A percentile compares a stretch with the other conserved stretches of the same genome.
These are phyloP conservation scores for Penicillium sclerotiorum DNA, from an alignment of 2,329 filamentous ascomycete genomes.

Conservation along the genomic window DNA sequence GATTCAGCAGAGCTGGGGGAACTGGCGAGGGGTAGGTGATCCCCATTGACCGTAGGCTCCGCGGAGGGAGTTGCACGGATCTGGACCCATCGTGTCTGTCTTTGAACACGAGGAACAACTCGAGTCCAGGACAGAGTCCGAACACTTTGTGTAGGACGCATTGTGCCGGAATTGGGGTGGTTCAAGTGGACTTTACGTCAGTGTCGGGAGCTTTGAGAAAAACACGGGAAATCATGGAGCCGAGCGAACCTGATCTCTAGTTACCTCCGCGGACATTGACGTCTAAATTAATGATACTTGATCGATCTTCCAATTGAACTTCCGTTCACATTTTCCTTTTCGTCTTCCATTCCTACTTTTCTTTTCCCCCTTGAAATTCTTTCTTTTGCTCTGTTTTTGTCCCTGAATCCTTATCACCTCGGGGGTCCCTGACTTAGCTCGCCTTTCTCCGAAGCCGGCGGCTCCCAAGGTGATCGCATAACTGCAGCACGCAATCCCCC, in stretches of 20 bases:
- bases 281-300: too few species aligned
- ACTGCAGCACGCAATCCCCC: constrained; percentile 18
- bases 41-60: constrained; percentile 41
- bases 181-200: constrained; percentile 27
- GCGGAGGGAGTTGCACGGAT: constrained; percentile 48
- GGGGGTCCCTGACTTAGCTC: neutral
- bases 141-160: constrained; percentile 40
- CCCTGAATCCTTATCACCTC: too few species aligned
- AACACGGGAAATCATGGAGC: constrained; percentile 27
- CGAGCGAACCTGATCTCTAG: constrained; percentile 12
- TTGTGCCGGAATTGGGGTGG: constrained; percentile 27
- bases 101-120: constrained; percentile 32
- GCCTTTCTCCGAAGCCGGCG: constrained; percentile 41
- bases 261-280: too few species aligned
- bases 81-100: constrained; percentile 43
- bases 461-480: constrained; percentile 22
- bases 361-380: neutral
- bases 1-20: constrained; percentile 45
- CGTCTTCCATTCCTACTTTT: neutral
- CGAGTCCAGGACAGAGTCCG: constrained; percentile 37
- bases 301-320: too few species aligned
- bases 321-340: too few species aligned
- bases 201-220: constrained; percentile 18
- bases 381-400: neutral
- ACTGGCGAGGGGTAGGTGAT: constrained; percentile 38